Base-by-base conservation (phyloP, 495 filamentous ascomycete genomes). In the Neurospora sp. region DNA sequence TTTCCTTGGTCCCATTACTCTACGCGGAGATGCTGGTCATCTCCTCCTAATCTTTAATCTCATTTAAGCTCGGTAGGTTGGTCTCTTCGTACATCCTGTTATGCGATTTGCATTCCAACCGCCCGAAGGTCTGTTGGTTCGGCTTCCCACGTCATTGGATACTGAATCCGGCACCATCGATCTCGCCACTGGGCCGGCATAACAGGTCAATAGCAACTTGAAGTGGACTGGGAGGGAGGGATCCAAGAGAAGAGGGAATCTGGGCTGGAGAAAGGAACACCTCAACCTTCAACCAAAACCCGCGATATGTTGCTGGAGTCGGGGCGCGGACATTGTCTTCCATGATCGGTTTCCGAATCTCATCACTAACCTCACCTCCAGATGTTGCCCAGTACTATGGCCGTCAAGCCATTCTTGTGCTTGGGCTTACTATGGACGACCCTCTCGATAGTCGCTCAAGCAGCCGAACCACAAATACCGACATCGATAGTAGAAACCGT, bases 401-500 rank as follows among this genome's bases (percentile, higher is more conserved):
- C 84, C 79, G 74, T 79, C 74, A 76, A 73, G 80, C 79, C 80
- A 75, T 74, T 78, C 73, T 73, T 72, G 61, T 75, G 71, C 69
- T 76, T 83, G 53, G 53, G 53, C 71, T 78, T 80, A 75, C 76
- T 80, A 82, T 83, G 80, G 79, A 80, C 78, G 39, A 77, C 77
- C 41, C 75, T 82, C 41, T 42, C 76, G 20, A 48, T 72, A 48
- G 72, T 72, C 71, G 75, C 77, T 65, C 68, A 72, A 73, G 74
- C 75, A 18, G 74, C 76, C 69, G 71, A 68, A 53, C n/a, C 68
- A 9, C 61, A 38, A 41, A 76, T 74, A 74, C 81, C 42, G 79
- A 78, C 71, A 81, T 87, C 45, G 68, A 81, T 87, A 48, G 74
- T 81, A 68, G 80, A 78, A 68, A 82, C 86, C 68, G 83, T 93